phyloP scores from a whole-genome alignment of 75 land plant species.

The Cupressus sempervirens region DNA sequence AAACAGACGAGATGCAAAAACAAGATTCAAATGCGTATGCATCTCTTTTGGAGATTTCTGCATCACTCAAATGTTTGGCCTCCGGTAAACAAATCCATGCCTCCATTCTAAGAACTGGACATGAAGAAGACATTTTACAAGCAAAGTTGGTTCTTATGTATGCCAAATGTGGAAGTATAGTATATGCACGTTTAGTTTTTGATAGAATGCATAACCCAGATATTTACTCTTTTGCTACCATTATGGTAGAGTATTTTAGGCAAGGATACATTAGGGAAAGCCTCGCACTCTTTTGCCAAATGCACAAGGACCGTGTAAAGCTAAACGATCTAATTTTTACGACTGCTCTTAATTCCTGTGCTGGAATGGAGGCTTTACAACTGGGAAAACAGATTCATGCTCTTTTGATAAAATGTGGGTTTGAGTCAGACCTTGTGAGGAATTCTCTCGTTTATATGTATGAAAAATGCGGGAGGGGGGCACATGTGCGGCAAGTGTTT shows the following conservation, averaged over 20 bases:
- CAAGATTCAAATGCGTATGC: slow-evolving; percentile 4
- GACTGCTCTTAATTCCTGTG: slow-evolving; percentile 9
- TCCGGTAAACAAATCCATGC: slow-evolving; percentile 22
- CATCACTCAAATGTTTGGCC: slow-evolving; percentile 4
- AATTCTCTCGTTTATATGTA: slow-evolving; percentile 13
- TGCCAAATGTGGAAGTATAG: slow-evolving; percentile 12
- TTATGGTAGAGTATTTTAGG: slow-evolving; percentile 11
- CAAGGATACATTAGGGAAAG: background rate
- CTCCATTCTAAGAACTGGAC: slow-evolving; percentile 1
- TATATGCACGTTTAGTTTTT: slow-evolving; percentile 13
- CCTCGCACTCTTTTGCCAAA: background rate
- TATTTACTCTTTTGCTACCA: slow-evolving; percentile 15
- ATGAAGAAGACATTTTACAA: slow-evolving; percentile 1
- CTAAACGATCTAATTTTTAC: slow-evolving; percentile 8
- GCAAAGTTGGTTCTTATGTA: slow-evolving; percentile 14
- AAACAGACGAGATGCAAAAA: background rate
- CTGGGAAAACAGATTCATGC: slow-evolving; percentile 12
- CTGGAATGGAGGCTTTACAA: background rate
- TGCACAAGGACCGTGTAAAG: background rate
- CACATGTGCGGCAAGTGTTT: slow-evolving; percentile 8
- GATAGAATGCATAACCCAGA: background rate
- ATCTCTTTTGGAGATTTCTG: slow-evolving; percentile 18
- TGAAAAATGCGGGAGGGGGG: slow-evolving; percentile 7
- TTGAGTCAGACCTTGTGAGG: background rate
- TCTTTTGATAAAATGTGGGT: background rate